phyloP scores from a whole-genome alignment of 441 rosid genomes.

The Biscutella laevigata region DNA sequence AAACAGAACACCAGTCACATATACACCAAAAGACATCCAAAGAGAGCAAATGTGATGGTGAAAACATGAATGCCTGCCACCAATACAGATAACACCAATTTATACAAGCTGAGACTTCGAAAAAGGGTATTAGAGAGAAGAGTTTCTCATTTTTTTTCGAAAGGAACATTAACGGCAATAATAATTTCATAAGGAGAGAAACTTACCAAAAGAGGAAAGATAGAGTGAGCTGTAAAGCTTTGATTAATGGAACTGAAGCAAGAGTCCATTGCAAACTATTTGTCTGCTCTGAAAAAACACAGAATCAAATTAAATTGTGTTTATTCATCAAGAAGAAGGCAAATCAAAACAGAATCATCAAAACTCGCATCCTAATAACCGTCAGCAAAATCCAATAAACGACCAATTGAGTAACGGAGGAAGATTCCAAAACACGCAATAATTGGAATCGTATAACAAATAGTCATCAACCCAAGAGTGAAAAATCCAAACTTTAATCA shows the following conservation, averaged over 20 bases:
- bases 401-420: too few species aligned
- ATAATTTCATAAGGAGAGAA: neutral
- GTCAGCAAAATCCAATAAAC: too few species aligned
- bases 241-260: conserved; percentile 70
- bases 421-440: too few species aligned
- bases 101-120: neutral
- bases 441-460: neutral
- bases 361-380: too few species aligned
- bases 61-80: conserved; percentile 78
- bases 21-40: conserved; percentile 93
- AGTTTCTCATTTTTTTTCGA: neutral
- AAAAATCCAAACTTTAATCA: conserved; percentile 6
- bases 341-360: neutral
- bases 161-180: neutral
- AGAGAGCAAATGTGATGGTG: conserved; percentile 70
- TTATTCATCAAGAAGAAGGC: neutral
- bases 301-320: conserved; percentile 10
- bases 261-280: conserved; percentile 80
- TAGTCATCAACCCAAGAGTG: neutral
- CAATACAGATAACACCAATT: neutral
- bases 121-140: neutral
- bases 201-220: conserved; percentile 87
- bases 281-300: conserved; percentile 31
- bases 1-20: conserved; percentile 83
- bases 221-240: conserved; percentile 71